These are phyloP conservation scores for Diversispora eburnea DNA, from an alignment of 192 early-diverging fungal genomes.

Conservation along the genomic window DNA sequence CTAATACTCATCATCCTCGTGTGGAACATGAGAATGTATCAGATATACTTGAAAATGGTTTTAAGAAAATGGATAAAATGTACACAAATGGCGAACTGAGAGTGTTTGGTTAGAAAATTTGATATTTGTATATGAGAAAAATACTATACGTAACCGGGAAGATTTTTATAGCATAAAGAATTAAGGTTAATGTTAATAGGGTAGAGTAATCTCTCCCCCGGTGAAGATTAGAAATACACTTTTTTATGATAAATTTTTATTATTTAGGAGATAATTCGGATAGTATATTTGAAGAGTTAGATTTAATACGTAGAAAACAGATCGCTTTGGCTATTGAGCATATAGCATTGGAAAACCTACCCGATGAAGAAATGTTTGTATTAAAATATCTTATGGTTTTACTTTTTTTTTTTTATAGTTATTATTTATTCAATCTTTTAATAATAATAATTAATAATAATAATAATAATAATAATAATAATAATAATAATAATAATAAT, in stretches of 20 bases:
- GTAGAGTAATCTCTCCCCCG: no score
- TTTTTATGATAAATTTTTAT: not conserved
- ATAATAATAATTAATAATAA: no score
- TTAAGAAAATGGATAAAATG: slow-evolving; percentile 26
- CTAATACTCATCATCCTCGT: no score
- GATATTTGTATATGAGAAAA: not conserved
- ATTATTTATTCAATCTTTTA: not conserved
- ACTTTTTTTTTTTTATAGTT: not conserved
- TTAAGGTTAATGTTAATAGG: no score
- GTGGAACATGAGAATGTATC: no score
- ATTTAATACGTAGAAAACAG: slow-evolving; percentile 28
- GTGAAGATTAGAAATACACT: not conserved
- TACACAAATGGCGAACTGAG: slow-evolving; percentile 26
- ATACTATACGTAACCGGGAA: not conserved
- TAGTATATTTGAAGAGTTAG: slow-evolving; percentile 30
- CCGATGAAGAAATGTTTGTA: slow-evolving; percentile 26
- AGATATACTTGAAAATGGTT: no score
- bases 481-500: no score
- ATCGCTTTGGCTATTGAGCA: slow-evolving; percentile 26
- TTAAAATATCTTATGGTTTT: not conserved
- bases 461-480: no score
- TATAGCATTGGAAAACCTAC: slow-evolving; percentile 24
- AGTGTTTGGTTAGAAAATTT: slow-evolving; percentile 20
- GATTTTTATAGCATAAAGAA: no score
- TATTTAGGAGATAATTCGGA: slow-evolving; percentile 27